These are phyloP conservation scores for Plasmodium malariae DNA, from an alignment of 169 alveolate genomes.

Conservation along the genomic window DNA sequence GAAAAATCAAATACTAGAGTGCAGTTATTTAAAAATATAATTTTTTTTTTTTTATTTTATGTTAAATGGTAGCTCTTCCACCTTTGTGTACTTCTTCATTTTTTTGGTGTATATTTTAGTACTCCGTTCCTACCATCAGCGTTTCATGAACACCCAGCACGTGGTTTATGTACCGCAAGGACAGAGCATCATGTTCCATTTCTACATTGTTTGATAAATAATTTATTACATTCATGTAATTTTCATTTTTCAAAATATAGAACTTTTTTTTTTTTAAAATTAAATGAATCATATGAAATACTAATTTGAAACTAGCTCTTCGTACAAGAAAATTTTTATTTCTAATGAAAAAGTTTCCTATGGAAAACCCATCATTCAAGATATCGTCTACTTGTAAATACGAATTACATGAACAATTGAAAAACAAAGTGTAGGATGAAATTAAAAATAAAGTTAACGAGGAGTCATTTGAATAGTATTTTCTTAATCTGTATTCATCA, in stretches of 20 bases:
- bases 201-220: conserved; percentile 13
- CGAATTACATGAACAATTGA: conserved; percentile 34
- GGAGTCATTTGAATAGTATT: conserved; percentile 21
- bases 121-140: background rate
- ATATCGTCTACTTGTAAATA: conserved; percentile 31
- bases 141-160: conserved; percentile 2
- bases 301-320: conserved; percentile 26
- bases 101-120: background rate
- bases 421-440: conserved; percentile 42
- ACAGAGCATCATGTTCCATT: conserved; percentile 4
- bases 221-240: conserved; percentile 20
- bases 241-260: conserved; percentile 37
- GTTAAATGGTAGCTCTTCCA: too few species aligned
- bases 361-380: conserved; percentile 27
- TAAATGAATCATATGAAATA: conserved; percentile 33
- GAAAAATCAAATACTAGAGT: background rate
- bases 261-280: conserved; percentile 48
- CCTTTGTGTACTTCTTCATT: background rate
- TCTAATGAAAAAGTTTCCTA: conserved; percentile 17
- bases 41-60: background rate
- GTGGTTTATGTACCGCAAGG: conserved; percentile 17
- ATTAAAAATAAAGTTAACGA: conserved; percentile 20
- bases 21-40: background rate
- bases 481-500: conserved; percentile 49
- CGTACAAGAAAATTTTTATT: conserved; percentile 8